These are phyloP conservation scores for Hypoxylon sp. DNA, from an alignment of 2,329 filamentous ascomycete species.

Conservation along the genomic window DNA sequence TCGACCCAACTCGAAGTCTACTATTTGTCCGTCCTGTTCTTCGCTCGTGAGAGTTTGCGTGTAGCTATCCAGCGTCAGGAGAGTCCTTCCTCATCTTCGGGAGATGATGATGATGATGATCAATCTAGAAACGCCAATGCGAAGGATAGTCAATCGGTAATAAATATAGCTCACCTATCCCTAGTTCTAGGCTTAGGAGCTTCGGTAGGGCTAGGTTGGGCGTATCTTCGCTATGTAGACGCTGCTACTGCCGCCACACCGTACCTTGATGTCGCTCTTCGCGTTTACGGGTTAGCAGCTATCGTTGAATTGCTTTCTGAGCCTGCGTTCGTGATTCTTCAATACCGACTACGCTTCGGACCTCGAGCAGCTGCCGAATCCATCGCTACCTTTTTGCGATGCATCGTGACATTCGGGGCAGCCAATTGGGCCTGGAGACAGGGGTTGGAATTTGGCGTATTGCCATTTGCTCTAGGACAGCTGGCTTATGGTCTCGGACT, in stretches of 20 bases:
- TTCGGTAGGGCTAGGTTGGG: constrained; percentile 73
- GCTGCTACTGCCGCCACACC: constrained; percentile 69
- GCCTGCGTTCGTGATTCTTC: constrained; percentile 89
- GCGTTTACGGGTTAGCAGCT: constrained; percentile 70
- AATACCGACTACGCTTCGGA: constrained; percentile 84
- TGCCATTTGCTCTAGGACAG: constrained; percentile 93
- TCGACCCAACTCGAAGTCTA: constrained; percentile 94
- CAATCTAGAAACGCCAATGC: constrained; percentile 45
- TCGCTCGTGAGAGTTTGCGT: constrained; percentile 90
- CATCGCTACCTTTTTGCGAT: constrained; percentile 83
- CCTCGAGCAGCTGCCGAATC: constrained; percentile 87
- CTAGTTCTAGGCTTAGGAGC: constrained; percentile 77
- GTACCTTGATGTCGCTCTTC: constrained; percentile 70
- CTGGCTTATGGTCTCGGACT: constrained; percentile 80
- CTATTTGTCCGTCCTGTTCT: constrained; percentile 93
- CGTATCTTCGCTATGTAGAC: constrained; percentile 73
- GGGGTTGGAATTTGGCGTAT: constrained; percentile 75
- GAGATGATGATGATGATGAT: constrained; percentile 44
- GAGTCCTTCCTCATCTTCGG: constrained; percentile 50
- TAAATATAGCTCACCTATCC: constrained; percentile 90
- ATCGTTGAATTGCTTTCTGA: constrained; percentile 86
- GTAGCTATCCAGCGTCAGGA: constrained; percentile 89
- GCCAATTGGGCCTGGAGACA: constrained; percentile 74
- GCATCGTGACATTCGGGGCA: constrained; percentile 78
- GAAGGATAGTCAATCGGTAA: constrained; percentile 77